Base-by-base conservation (phyloP, 2,329 filamentous ascomycete genomes). In the Sporothrix humicola region DNA sequence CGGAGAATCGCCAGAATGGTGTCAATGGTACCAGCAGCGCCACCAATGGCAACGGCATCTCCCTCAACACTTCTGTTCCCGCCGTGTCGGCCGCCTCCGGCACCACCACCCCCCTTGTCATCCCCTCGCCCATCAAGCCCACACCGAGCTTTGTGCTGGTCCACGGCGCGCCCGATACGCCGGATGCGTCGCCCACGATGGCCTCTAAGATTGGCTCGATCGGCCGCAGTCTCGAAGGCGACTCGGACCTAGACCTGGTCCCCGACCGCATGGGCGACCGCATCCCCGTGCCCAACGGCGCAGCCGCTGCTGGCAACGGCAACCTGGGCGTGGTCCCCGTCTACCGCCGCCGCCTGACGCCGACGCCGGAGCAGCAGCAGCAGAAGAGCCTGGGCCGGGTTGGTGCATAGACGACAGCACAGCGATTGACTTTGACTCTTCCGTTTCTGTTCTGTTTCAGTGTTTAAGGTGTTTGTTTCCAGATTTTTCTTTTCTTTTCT, bases 241-340 rank as follows among this genome's bases (percentile, higher is more conserved):
- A 58, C 1, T 84, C 85, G 44, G 86, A 85, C 0, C 83, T 86
- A 0, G 89, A 91, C 65, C 81, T 91, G 65, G 79, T 90, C n/a
- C 88, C 88, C 13, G 89, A 91, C 78, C 84, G 88, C 71, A 90
- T 90, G 88, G 87, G 86, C 7, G 86, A 87, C 73, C 85, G 88
- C 71, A 85, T 89, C 56, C 83, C 85, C 10, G 85, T 20, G 79
- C 87, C 58, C 12, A 66, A 65, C n/a, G 72, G 63, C 80, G 87
- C 56, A 13, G 37, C 59, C 20, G 31, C 48, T 9, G 31, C 23
- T 6, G 31, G 23, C 26, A 37, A 37, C 12, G 31, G 74, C 50
- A 58, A 46, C 59, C 74, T 77, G 20, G 69, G 71, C n/a, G 72
- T 73, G 15, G 61, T 72, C 59, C 76, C 76, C 9, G 72, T 72